Base-by-base conservation (phyloP, 2,329 filamentous ascomycete species). In the Apiospora malaysiana region DNA sequence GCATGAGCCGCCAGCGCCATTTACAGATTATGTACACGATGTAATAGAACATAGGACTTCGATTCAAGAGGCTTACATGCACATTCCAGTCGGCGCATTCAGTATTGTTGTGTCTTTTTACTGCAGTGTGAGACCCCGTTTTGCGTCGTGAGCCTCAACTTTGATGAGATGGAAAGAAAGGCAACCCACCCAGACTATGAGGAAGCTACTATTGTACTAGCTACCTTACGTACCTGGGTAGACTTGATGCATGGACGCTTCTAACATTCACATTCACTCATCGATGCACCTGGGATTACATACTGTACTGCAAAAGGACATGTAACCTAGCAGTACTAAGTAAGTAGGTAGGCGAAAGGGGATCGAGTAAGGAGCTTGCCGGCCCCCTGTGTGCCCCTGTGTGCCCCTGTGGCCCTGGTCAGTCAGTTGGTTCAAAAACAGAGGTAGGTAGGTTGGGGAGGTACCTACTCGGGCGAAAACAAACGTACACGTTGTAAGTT, bases 11-110 rank as follows among this genome's bases (percentile, higher is more conserved):
- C 56, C 56, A 46, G 65, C 25, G 40, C 40, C 65, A 67, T 67
- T 66, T 43, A 45, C 45, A 10, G 40, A 32, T 40, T 40, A 68
- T 37, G 47, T 23, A 68, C n/a, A 23, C 46, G n/a, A 68, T 68
- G 46, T 68, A 68, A 68, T 68, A 68, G 67, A 68, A 27, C 14
- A 51, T 40, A 46, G 47, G 45, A 43, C 45, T 68, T 68, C 67
- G 67, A 68, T 68, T 68, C 67, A 25, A 56, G 27, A 32, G 56
- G 56, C 56, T 37, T 32, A 40, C 32, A 40, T 27, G 25, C 27
- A 37, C 32, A 63, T 18, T 63, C 18, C 32, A 10, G 21, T 12
- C 27, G 32, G 27, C 32, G 32, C 56, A 63, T 40, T 14, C 18
- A 40, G 32, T 5, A 8, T 37, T 12, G 51, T 16, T 37, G 51